phyloP scores from a whole-genome alignment of 768 basidiomycete species.

The Trametes elegans region DNA sequence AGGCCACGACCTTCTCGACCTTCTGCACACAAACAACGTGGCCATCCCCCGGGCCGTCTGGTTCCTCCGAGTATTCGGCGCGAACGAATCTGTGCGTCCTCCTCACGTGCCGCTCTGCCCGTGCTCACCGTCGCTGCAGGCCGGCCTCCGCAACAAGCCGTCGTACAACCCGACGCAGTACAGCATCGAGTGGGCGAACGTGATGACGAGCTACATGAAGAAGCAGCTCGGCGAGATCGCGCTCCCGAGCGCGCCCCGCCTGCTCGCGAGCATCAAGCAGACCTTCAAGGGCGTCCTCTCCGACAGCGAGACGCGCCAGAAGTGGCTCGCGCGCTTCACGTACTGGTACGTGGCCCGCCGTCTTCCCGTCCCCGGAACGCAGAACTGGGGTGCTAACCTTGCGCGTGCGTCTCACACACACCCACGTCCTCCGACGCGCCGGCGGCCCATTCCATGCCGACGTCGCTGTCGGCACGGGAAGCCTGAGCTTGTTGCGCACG shows the following conservation, averaged over 20 bases:
- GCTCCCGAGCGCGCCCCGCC: conserved; percentile 74
- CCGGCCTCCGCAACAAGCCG: conserved; percentile 74
- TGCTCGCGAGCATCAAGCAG: conserved; percentile 77
- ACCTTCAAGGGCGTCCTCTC: conserved; percentile 80
- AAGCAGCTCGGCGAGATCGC: conserved; percentile 79
- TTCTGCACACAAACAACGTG: conserved; percentile 73
- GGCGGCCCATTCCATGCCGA: background rate
- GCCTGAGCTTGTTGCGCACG: conserved; percentile 66
- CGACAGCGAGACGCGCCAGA: conserved; percentile 65
- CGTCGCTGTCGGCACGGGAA: conserved; percentile 27
- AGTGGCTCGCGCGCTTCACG: conserved; percentile 76
- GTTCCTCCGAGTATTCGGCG: conserved; percentile 85
- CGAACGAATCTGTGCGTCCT: conserved; percentile 73
- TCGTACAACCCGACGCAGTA: conserved; percentile 81
- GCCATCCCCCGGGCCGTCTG: conserved; percentile 82
- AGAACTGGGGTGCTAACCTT: conserved; percentile 5
- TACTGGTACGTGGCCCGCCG: conserved; percentile 53
- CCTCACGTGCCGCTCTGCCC: background rate
- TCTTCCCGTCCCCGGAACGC: background rate
- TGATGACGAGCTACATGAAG: conserved; percentile 78
- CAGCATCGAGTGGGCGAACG: conserved; percentile 81
- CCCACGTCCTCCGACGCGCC: too few relatives aligned
- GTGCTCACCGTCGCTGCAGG: conserved; percentile 37
- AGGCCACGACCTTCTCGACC: conserved; percentile 78
- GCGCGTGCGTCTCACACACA: too few relatives aligned